Base-by-base conservation (phyloP, 1,284 basidiomycete genomes). In the Chiua sp. region DNA sequence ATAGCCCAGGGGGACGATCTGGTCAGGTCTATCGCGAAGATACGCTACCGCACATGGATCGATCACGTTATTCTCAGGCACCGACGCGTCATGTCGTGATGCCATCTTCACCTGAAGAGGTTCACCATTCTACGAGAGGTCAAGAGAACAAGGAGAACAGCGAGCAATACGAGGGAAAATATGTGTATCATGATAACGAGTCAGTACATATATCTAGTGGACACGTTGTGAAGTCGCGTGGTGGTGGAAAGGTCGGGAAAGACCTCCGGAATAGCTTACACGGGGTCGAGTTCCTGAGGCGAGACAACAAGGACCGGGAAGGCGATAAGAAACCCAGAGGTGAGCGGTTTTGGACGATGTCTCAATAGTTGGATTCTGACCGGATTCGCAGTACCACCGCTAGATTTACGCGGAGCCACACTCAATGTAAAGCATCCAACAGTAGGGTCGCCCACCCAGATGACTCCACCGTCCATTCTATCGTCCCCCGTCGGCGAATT, bases 401-500 rank as follows among this genome's bases (percentile, higher is more conserved):
- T 80, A 4, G 80, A 82, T 55, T 57, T 80, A 42, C 66, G 69
- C 46, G 35, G 60, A 55, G 68, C 33, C 37, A 75, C 51, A 55
- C 63, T 67, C 54, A 66, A 72, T 30, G 66, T 68, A 37, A 78
- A 79, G 60, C 76, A 77, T 22, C 72, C 79, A 2, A 76, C 75
- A 6, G 75, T 82, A 53, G 69, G 74, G 3, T 78, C 80, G 4
- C 77, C 79, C 2, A 68, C 69, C 10, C 70, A 71, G 26, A 39
- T 56, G 18, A 59, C 53, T 42, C 32, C 75, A 16, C 70, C 69
- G 7, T 72, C 74, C 44, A 74, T 74, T 13, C 57, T 75, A 20
- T 60, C 75, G 13, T 72, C 74, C 16, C 74, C 75, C n/a, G 86
- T 90, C n/a, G 86, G 88, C 61, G 89, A 92, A 71, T 87, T 92